Evolutionary conservation across 2,329 filamentous ascomycete genomes (phyloP).

Genomic region (Blastomyces percursus): DNA sequence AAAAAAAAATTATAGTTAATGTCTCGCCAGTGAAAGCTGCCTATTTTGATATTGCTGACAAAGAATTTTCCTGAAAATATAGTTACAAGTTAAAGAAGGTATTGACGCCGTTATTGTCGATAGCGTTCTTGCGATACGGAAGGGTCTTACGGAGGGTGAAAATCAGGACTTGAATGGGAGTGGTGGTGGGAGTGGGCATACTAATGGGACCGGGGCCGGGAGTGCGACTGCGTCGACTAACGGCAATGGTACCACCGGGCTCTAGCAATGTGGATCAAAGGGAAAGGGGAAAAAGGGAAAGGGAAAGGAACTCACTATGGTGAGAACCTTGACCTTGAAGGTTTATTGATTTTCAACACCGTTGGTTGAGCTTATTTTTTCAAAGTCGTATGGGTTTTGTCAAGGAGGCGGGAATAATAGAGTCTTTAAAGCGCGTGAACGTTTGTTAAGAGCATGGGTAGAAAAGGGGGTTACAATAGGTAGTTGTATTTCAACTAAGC

Average conservation of each 20-base stretch:
- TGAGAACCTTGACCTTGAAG: not conserved
- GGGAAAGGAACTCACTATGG: not conserved
- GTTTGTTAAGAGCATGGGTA: not conserved
- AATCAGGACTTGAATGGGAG: not conserved
- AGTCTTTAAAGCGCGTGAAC: too few relatives aligned
- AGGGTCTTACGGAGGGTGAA: constrained; percentile 57
- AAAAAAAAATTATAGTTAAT: too few relatives aligned
- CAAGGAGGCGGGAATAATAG: not conserved
- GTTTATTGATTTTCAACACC: not conserved
- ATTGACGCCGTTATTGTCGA: constrained; percentile 98
- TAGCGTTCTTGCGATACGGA: constrained; percentile 81
- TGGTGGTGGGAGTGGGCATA: not conserved
- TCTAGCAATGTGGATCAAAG: not conserved
- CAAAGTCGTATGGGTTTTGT: not conserved
- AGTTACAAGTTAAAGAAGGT: constrained; percentile 85
- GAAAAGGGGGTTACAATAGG: not conserved
- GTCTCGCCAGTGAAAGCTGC: too few relatives aligned
- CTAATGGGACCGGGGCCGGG: not conserved
- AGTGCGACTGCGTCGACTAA: not conserved
- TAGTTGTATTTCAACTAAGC: not conserved
- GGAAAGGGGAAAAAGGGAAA: not conserved
- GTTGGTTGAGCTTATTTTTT: not conserved
- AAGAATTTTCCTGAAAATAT: not conserved
- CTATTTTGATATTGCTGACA: too few relatives aligned
- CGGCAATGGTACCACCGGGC: not conserved